Percentiles rank a stretch among this genome's conserved stretches.
Conservation (phyloP, 441 rosid species). For the Gossypium gossypioides region DNA sequence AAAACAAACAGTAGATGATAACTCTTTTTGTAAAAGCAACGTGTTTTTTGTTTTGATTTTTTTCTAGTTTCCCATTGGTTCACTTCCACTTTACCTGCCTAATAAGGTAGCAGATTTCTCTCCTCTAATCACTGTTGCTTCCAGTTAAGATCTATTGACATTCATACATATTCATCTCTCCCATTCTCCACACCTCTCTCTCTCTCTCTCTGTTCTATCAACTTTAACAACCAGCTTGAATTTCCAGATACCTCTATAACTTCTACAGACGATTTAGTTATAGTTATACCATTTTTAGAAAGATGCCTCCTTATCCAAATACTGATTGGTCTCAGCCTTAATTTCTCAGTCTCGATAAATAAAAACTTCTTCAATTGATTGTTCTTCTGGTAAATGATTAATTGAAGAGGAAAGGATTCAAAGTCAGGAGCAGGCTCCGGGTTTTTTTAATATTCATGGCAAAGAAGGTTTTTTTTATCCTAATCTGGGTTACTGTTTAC, state of each 20-base stretch:
- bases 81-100: background rate
- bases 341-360: background rate
- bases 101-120: background rate
- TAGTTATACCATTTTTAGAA: background rate
- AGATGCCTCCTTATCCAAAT: background rate
- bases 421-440: background rate
- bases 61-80: background rate
- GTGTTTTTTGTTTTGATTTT: too few species aligned
- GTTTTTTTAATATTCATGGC: background rate
- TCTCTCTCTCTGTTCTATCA: background rate
- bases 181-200: background rate
- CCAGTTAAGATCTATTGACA: background rate
- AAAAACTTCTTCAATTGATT: background rate
- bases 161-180: background rate
- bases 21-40: background rate
- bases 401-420: background rate
- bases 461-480: background rate
- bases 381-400: background rate
- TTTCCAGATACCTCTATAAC: background rate
- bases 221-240: background rate
- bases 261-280: background rate
- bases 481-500: background rate
- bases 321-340: background rate
- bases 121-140: background rate
- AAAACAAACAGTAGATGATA: background rate